Base-by-base conservation (phyloP, 305 asterid species). In the Rubia balearica region DNA sequence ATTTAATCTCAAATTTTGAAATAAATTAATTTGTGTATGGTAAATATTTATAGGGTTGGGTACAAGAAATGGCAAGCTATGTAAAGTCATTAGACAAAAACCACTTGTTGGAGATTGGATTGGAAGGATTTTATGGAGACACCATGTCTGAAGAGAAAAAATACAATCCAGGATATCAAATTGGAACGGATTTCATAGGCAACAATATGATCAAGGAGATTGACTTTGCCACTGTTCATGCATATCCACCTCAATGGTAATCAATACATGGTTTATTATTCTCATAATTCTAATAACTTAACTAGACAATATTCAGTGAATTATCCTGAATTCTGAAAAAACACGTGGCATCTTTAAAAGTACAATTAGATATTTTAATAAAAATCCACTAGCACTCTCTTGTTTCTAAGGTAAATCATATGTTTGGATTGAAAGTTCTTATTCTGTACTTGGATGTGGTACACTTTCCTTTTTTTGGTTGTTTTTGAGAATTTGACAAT, bases 71-170 rank as follows among this genome's bases (percentile, higher is more conserved):
- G 88, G 97, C 96, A 11, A 73, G 74, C 45, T 89, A 74, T 27
- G 91, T 91, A 69, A 91, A 91, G 69, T 81, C 86, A 0, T 3
- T 89, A 3, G 97, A 91, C 75, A 70, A 14, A 0, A 86, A 72
- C 0, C 97, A 91, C 77, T 73, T 91, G 76, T 53, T 91, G 5
- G 95, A 86, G 70, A 76, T 86, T 6, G 97, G 97, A 8, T 82
- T 89, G 95, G 96, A 89, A 67, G 97, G 97, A 5, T 91, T 89
- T 74, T 91, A 91, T 48, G 92, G 97, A 43, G 97, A 90, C 48
- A 68, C 89, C 3, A 73, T 74, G 81, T 90, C 95, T 0, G 72
- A 79, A 8, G 79, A 87, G 73, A 86, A 85, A 72, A 76, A 79
- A 74, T 76, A 74, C 9, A 89, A 91, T 67, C 96, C 95, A 0